Evolutionary conservation across 352 stramenopile genomes (phyloP).

Genomic region (Pythium graminicola): DNA sequence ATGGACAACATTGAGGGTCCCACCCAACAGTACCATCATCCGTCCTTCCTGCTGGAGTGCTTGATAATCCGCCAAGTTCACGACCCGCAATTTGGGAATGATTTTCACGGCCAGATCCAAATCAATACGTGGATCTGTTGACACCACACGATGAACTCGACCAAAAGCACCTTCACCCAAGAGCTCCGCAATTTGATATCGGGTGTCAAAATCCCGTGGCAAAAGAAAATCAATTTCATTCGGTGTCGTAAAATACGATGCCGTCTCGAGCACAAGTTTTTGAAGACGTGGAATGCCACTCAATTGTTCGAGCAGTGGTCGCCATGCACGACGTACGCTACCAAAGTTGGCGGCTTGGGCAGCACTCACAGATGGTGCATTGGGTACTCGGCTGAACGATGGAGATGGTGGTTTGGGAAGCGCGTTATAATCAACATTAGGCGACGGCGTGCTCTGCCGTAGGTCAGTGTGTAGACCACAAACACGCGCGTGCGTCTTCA

Average conservation of each 20-base stretch:
- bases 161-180: constrained; percentile 71
- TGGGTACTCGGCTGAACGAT: constrained; percentile 22
- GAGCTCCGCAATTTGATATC: constrained; percentile 47
- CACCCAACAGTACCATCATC: constrained; percentile 72
- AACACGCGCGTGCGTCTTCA: neutral
- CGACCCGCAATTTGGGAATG: constrained; percentile 61
- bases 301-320: constrained; percentile 37
- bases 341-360: constrained; percentile 26
- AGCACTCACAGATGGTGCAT: constrained; percentile 10
- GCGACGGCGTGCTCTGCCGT: neutral
- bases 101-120: constrained; percentile 72
- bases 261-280: constrained; percentile 40
- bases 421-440: neutral
- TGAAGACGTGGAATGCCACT: constrained; percentile 38
- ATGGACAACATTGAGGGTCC: constrained; percentile 76
- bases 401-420: neutral
- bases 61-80: constrained; percentile 51
- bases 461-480: constrained; percentile 4
- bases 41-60: constrained; percentile 60
- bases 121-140: constrained; percentile 12
- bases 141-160: constrained; percentile 46
- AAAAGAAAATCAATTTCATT: constrained; percentile 61
- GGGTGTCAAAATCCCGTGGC: constrained; percentile 42
- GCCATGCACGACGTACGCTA: constrained; percentile 57
- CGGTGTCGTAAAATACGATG: constrained; percentile 54